A percentile compares a stretch with the other conserved stretches of the same genome.
Conservation (phyloP, 2,329 filamentous ascomycete genomes). For the Aspergillus glaucus region DNA sequence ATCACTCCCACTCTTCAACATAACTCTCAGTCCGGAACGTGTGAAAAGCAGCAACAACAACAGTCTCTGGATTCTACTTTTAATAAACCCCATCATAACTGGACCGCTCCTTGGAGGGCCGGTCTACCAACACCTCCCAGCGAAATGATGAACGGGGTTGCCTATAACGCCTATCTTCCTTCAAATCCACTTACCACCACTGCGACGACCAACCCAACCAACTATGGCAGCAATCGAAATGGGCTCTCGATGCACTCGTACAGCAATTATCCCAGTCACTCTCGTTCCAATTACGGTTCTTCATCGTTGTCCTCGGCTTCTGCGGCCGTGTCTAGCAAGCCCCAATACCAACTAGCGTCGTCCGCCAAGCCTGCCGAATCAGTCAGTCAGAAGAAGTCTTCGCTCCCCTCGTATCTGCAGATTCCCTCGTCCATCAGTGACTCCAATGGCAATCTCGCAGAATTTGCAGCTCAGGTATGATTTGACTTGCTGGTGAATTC, state of each 20-base stretch:
- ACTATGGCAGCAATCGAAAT: slow-evolving; percentile 25
- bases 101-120: slow-evolving; percentile 34
- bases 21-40: slow-evolving; percentile 9
- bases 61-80: slow-evolving; percentile 5
- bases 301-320: slow-evolving; percentile 8
- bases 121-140: slow-evolving; percentile 36
- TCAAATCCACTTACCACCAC: slow-evolving; percentile 6
- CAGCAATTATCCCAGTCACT: slow-evolving; percentile 10
- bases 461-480: slow-evolving; percentile 74
- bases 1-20: slow-evolving; percentile 20
- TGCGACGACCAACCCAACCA: background rate
- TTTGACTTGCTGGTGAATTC: background rate
- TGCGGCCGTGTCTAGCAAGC: slow-evolving; percentile 17
- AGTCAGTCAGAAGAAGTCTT: slow-evolving; percentile 22
- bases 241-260: slow-evolving; percentile 21
- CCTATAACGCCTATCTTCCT: slow-evolving; percentile 28
- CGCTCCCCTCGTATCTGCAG: slow-evolving; percentile 52
- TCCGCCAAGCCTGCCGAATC: slow-evolving; percentile 16
- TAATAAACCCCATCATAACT: slow-evolving; percentile 11
- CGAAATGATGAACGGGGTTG: slow-evolving; percentile 41
- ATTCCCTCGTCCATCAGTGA: slow-evolving; percentile 71
- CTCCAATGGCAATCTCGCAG: slow-evolving; percentile 67
- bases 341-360: slow-evolving; percentile 17
- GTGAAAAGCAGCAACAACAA: slow-evolving; percentile 6
- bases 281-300: slow-evolving; percentile 17